These are phyloP conservation scores for Wallacemonas sp. DNA, from an alignment of 208 protist genomes.

Conservation along the genomic window DNA sequence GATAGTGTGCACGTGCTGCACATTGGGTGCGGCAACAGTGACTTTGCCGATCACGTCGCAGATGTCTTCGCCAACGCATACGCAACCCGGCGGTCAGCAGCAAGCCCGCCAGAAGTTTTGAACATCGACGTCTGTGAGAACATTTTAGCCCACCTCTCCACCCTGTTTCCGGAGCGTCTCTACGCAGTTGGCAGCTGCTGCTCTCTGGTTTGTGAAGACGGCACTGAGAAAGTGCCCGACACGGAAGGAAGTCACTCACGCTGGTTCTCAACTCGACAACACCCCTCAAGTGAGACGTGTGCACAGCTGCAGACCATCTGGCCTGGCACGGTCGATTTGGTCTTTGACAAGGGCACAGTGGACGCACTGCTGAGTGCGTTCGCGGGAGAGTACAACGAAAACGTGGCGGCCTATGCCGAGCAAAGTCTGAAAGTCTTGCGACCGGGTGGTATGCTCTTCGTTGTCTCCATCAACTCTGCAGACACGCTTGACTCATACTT, in stretches of 20 bases:
- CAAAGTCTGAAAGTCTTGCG: slow-evolving; percentile 37
- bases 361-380: slow-evolving; percentile 69
- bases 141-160: slow-evolving; percentile 33
- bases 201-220: slow-evolving; percentile 17
- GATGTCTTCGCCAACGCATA: neutral
- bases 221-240: too few species aligned
- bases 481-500: slow-evolving; percentile 52
- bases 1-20: slow-evolving; percentile 34
- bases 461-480: slow-evolving; percentile 66
- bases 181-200: slow-evolving; percentile 66
- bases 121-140: slow-evolving; percentile 64
- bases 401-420: slow-evolving; percentile 38
- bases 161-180: slow-evolving; percentile 23
- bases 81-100: neutral
- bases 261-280: neutral
- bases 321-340: slow-evolving; percentile 29
- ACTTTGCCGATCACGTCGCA: slow-evolving; percentile 47
- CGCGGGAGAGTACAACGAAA: slow-evolving; percentile 54
- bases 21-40: slow-evolving; percentile 65
- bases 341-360: slow-evolving; percentile 68
- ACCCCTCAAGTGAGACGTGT: neutral
- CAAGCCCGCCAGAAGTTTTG: slow-evolving; percentile 25
- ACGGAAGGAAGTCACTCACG: too few species aligned
- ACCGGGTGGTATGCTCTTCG: slow-evolving; percentile 37
- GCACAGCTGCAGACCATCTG: slow-evolving; percentile 11